Percentiles rank a stretch among this genome's conserved stretches.
phyloP scores from a whole-genome alignment of 192 early-diverging fungal species.

The Mortierella antarctica region DNA sequence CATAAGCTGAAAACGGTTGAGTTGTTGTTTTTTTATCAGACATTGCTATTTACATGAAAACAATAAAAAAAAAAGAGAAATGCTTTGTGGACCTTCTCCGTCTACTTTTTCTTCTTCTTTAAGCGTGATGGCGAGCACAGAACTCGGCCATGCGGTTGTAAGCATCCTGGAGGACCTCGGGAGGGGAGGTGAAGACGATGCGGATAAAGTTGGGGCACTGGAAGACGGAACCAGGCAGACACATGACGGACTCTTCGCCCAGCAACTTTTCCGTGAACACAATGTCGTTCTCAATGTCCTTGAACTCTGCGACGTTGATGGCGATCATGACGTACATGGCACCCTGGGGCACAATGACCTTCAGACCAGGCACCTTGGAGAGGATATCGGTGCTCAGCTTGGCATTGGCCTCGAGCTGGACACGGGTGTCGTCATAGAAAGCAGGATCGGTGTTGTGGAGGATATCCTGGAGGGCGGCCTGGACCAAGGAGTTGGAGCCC shows the following conservation, averaged over 20 bases:
- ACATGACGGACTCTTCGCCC: constrained; percentile 85
- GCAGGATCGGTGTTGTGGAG: constrained; percentile 72
- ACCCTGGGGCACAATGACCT: constrained; percentile 86
- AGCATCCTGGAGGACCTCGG: constrained; percentile 77
- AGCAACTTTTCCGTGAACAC: constrained; percentile 86
- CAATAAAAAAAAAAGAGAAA: background rate
- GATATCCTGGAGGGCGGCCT: constrained; percentile 83
- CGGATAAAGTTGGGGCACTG: constrained; percentile 82
- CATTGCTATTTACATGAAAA: background rate
- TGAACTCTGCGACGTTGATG: constrained; percentile 74
- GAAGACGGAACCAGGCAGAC: constrained; percentile 87
- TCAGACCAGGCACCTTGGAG: constrained; percentile 74
- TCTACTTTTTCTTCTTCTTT: constrained; percentile 8
- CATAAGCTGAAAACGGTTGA: too few relatives aligned
- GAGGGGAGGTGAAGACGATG: constrained; percentile 84
- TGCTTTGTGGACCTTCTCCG: background rate
- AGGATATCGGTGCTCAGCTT: constrained; percentile 70
- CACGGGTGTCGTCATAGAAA: constrained; percentile 77
- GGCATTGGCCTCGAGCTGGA: constrained; percentile 77
- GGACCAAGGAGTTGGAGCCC: constrained; percentile 83
- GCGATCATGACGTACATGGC: constrained; percentile 95
- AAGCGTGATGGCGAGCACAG: constrained; percentile 75
- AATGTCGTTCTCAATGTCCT: constrained; percentile 79
- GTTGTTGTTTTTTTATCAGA: background rate
- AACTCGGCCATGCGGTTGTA: constrained; percentile 82